phyloP scores from a whole-genome alignment of 2,329 filamentous ascomycete species.

The Pseudocercospora vitis region DNA sequence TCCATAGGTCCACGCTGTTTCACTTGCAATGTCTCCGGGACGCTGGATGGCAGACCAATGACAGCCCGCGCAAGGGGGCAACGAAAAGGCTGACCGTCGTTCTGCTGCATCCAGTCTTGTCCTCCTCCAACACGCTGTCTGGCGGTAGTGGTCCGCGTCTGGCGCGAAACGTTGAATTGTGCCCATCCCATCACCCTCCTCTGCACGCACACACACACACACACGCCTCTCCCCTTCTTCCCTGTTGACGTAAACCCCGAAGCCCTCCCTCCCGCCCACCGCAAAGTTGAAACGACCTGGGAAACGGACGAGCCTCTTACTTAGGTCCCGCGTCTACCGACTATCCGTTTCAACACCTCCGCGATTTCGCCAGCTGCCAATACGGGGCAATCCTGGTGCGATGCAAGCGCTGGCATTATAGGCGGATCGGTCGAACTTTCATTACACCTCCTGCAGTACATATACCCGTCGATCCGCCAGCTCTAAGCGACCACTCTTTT shows the following conservation, averaged over 20 bases:
- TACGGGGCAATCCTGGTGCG: conserved; percentile 27
- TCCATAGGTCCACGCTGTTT: conserved; percentile 35
- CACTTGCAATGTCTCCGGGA: conserved; percentile 35
- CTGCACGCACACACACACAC: too few species aligned
- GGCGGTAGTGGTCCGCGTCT: conserved; percentile 29
- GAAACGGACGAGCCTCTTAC: conserved; percentile 21
- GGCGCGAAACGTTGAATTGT: conserved; percentile 27
- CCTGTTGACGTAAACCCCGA: conserved; percentile 28
- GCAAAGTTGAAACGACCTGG: conserved; percentile 33
- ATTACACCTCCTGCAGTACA: conserved; percentile 22
- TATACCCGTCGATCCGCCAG: conserved; percentile 26
- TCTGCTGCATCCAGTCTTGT: conserved; percentile 30
- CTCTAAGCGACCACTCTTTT: conserved; percentile 25
- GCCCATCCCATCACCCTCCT: conserved; percentile 15
- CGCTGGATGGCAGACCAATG: conserved; percentile 9
- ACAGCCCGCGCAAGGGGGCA: conserved; percentile 15
- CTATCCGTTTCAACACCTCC: conserved; percentile 25
- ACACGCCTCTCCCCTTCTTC: conserved; percentile 25
- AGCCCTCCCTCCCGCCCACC: conserved; percentile 28
- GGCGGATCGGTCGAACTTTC: conserved; percentile 19
- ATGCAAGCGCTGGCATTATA: conserved; percentile 25
- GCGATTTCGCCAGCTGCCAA: conserved; percentile 26
- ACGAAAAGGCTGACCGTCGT: conserved; percentile 27
- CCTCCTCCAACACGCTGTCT: conserved; percentile 17
- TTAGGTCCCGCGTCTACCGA: conserved; percentile 18